phyloP scores from a whole-genome alignment of 176 grass and related monocot species.

The Rhynchospora pubera region DNA sequence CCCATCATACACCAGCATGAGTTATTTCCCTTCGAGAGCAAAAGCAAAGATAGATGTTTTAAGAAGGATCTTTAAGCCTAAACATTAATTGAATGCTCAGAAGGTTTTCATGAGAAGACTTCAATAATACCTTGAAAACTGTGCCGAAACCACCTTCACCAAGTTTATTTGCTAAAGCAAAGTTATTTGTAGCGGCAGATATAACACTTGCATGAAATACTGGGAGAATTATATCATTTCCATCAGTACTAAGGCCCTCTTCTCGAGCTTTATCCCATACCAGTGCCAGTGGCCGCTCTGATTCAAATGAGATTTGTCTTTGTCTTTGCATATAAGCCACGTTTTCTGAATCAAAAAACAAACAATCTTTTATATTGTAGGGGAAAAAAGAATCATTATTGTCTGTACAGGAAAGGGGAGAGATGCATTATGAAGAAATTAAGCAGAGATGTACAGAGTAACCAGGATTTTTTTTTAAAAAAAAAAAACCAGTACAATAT shows the following conservation, averaged over 20 bases:
- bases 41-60: neutral
- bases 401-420: neutral
- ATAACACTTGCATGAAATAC: conserved; percentile 37
- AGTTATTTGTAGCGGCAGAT: conserved; percentile 45
- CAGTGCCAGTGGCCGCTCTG: conserved; percentile 19
- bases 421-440: neutral
- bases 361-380: neutral
- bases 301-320: conserved; percentile 36
- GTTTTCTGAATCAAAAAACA: neutral
- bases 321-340: conserved; percentile 13
- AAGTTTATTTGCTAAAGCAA: conserved; percentile 38
- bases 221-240: conserved; percentile 36
- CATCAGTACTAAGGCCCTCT: conserved; percentile 17
- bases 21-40: neutral
- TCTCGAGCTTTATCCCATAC: conserved; percentile 28
- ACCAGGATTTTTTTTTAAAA: neutral
- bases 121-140: conserved; percentile 17
- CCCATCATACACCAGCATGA: no score
- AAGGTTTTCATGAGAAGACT: neutral
- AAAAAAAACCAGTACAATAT: neutral
- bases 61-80: neutral
- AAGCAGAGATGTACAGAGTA: neutral
- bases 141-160: conserved; percentile 66
- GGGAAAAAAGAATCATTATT: neutral
- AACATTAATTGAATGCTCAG: neutral